Conservation (phyloP, 2,329 filamentous ascomycete species). For the Coniochaeta hoffmannii region DNA sequence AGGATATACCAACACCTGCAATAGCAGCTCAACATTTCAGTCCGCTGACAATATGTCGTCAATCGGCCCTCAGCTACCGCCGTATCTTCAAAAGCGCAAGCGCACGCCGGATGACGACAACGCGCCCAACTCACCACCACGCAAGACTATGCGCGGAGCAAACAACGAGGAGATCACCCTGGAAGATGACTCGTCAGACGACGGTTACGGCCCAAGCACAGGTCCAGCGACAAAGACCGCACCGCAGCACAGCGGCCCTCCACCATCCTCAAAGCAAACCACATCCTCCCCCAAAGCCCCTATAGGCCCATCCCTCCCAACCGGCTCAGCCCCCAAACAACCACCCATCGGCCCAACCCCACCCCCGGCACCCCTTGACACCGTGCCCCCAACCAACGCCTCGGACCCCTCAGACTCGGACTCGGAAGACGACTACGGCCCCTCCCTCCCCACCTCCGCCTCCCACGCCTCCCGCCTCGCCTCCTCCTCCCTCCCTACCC, state of each 20-base stretch:
- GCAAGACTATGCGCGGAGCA: conserved; percentile 39
- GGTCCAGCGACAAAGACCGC: conserved; percentile 9
- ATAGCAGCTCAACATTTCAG: neutral
- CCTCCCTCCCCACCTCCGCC: conserved; percentile 37
- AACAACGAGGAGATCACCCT: conserved; percentile 43
- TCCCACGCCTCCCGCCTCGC: conserved; percentile 39
- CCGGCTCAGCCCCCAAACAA: conserved; percentile 6
- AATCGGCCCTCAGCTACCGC: conserved; percentile 63
- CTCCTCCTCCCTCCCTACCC: conserved; percentile 24
- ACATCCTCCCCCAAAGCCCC: conserved; percentile 19
- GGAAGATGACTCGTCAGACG: conserved; percentile 32
- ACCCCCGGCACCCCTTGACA: conserved; percentile 32
- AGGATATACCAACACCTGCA: neutral
- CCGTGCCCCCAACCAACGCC: conserved; percentile 23
- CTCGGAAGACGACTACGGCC: conserved; percentile 49
- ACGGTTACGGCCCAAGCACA: conserved; percentile 32
- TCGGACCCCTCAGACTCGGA: conserved; percentile 27
- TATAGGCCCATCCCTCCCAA: conserved; percentile 26
- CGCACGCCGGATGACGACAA: conserved; percentile 38
- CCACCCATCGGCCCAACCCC: conserved; percentile 15
- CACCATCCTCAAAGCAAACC: conserved; percentile 19
- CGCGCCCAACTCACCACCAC: conserved; percentile 29
- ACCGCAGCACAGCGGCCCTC: conserved; percentile 22
- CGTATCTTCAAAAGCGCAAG: conserved; percentile 58
- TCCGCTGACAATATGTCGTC: conserved; percentile 45